These are phyloP conservation scores for Tephrocybe sp. DNA, from an alignment of 768 basidiomycete species.

Conservation along the genomic window DNA sequence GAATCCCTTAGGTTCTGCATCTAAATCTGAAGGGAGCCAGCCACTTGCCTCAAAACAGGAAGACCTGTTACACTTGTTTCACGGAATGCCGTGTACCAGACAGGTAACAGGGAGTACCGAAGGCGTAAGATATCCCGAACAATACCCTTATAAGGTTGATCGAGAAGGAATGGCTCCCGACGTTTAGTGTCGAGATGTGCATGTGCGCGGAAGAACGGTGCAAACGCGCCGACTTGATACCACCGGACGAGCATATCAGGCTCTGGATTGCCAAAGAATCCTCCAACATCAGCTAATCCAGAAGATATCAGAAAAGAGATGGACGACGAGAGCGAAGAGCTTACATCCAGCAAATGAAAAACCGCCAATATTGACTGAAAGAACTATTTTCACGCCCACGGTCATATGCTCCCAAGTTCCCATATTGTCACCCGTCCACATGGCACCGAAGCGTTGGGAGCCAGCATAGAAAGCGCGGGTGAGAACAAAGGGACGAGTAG, in stretches of 20 bases:
- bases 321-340: constrained; percentile 26
- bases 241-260: constrained; percentile 94
- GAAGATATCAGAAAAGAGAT: background rate
- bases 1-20: background rate
- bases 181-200: constrained; percentile 98
- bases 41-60: constrained; percentile 77
- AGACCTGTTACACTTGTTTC: constrained; percentile 81
- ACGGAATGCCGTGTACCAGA: constrained; percentile 98
- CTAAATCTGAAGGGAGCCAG: too few species aligned
- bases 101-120: constrained; percentile 82
- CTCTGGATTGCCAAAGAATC: constrained; percentile 97
- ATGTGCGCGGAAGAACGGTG: constrained; percentile 98
- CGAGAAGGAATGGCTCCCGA: constrained; percentile 91
- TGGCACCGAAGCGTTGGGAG: constrained; percentile 92
- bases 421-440: constrained; percentile 99
- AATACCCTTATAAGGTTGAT: constrained; percentile 86
- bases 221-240: constrained; percentile 95
- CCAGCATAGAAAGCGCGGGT: constrained; percentile 95
- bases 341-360: constrained; percentile 90
- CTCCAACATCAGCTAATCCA: constrained; percentile 88
- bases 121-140: constrained; percentile 77
- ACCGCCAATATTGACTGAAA: constrained; percentile 85
- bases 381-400: constrained; percentile 90
- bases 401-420: constrained; percentile 98
- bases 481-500: constrained; percentile 91